Evolutionary conservation across 179 eudicot species (phyloP).

Genomic region (Silene coronaria): DNA sequence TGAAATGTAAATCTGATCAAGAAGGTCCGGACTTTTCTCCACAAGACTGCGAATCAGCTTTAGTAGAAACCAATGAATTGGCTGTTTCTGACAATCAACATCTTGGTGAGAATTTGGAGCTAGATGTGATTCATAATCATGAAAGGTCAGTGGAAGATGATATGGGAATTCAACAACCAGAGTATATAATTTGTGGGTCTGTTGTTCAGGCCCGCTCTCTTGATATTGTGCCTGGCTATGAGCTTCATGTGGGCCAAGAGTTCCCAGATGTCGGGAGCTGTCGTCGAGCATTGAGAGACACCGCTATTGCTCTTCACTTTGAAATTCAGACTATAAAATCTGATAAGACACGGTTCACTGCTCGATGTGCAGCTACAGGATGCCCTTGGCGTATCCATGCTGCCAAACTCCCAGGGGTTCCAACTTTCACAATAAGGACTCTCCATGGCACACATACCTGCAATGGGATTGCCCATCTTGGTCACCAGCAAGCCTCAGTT

Average conservation of each 20-base stretch:
- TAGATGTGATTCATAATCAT: constrained; percentile 44
- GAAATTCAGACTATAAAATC: constrained; percentile 86
- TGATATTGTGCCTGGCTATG: constrained; percentile 41
- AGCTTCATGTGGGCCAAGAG: constrained; percentile 73
- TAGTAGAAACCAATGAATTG: constrained; percentile 41
- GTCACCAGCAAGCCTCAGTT: constrained; percentile 93
- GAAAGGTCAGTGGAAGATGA: constrained; percentile 43
- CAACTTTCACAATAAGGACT: constrained; percentile 77
- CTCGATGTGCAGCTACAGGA: constrained; percentile 76
- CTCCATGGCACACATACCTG: constrained; percentile 72
- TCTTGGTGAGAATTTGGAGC: constrained; percentile 47
- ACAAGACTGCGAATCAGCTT: constrained; percentile 33
- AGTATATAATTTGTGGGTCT: constrained; percentile 30
- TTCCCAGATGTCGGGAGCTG: constrained; percentile 84
- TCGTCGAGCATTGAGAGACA: constrained; percentile 64
- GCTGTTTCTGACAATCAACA: constrained; percentile 32
- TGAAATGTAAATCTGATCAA: constrained; percentile 36
- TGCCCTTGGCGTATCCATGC: constrained; percentile 96
- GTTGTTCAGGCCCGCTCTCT: constrained; percentile 58
- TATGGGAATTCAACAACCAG: constrained; percentile 36
- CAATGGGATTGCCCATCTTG: constrained; percentile 64
- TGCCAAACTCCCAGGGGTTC: constrained; percentile 76
- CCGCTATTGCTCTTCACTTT: constrained; percentile 81
- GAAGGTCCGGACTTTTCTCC: constrained; percentile 32
- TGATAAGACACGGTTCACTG: constrained; percentile 87